Conservation (phyloP, 176 grass and related monocot species). For the Hordeum marinum region DNA sequence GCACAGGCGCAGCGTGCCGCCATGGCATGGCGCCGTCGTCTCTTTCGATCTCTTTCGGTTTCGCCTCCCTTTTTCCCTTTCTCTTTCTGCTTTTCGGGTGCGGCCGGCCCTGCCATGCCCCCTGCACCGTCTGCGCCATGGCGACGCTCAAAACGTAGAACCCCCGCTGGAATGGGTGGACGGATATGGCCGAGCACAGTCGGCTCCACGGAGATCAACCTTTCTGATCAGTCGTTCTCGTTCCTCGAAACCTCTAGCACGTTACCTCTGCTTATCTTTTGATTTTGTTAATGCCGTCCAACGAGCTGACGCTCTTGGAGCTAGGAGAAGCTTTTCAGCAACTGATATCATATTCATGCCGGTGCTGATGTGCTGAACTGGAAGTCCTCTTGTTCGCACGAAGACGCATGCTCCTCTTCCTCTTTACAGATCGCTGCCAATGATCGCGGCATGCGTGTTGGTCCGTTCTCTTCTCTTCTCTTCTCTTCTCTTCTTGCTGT, state of each 20-base stretch:
- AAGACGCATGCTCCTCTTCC: neutral
- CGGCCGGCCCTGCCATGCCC: neutral
- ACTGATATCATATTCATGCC: neutral
- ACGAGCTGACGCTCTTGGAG: neutral
- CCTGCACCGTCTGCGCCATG: neutral
- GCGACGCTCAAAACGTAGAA: neutral
- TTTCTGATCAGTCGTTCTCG: neutral
- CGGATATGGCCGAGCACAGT: neutral
- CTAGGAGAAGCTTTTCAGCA: neutral
- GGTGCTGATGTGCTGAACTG: neutral
- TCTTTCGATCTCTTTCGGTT: slow-evolving; percentile 29
- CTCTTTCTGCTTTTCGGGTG: slow-evolving; percentile 22
- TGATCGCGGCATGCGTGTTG: slow-evolving; percentile 19
- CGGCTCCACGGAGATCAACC: neutral
- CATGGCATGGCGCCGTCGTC: neutral
- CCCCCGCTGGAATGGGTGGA: neutral
- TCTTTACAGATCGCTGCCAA: slow-evolving; percentile 7
- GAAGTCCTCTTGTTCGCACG: neutral
- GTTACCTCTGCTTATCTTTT: neutral
- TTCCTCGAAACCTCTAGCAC: neutral
- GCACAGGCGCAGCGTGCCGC: neutral
- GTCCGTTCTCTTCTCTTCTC: neutral
- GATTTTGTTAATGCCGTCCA: neutral
- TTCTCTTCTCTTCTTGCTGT: neutral
- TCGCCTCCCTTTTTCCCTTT: neutral